A percentile compares a stretch with the other conserved stretches of the same genome.
Conservation (phyloP, 371 early-diverging fungal genomes). For the Chytridium lagenaria region DNA sequence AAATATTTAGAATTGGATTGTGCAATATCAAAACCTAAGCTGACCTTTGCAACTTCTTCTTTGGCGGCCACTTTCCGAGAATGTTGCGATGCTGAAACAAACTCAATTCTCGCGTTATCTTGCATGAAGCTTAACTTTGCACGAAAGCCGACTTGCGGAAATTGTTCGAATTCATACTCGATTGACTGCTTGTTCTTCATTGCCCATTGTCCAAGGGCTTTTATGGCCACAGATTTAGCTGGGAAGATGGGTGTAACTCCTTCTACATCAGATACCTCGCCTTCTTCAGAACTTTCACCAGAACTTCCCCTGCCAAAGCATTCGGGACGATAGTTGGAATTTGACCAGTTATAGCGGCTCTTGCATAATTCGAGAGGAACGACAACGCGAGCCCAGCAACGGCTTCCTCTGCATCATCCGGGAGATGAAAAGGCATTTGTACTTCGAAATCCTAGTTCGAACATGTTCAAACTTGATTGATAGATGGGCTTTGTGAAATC, state of each 20-base stretch:
- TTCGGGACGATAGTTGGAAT: background rate
- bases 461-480: background rate
- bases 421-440: background rate
- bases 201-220: background rate
- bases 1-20: background rate
- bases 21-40: background rate
- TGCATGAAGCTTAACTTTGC: background rate
- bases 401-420: slow-evolving; percentile 7
- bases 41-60: background rate
- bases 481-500: background rate
- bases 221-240: background rate
- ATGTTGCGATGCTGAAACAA: background rate
- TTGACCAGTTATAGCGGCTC: background rate
- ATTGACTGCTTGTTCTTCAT: background rate
- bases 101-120: background rate
- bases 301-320: background rate
- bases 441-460: background rate
- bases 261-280: background rate
- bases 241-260: background rate
- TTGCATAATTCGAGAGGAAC: slow-evolving; percentile 6
- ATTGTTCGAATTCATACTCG: background rate
- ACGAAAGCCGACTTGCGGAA: background rate
- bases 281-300: slow-evolving; percentile 12
- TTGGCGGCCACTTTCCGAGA: background rate
- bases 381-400: slow-evolving; percentile 2